Conservation (phyloP, 2,329 filamentous ascomycete genomes). For the Sclerotinia trifoliorum region DNA sequence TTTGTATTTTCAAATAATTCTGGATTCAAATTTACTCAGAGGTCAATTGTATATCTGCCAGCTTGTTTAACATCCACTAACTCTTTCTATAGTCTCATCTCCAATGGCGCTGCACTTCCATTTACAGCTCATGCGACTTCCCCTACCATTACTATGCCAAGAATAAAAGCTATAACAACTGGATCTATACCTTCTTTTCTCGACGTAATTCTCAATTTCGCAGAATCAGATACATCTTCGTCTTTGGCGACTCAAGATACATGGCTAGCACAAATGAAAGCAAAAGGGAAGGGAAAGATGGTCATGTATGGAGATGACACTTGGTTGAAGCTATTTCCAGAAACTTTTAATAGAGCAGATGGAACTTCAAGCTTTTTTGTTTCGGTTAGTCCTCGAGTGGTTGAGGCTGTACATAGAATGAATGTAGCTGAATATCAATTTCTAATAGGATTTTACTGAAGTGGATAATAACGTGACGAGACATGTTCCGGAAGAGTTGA, state of each 20-base stretch:
- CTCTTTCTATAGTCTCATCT: slow-evolving; percentile 30
- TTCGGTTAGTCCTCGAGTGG: slow-evolving; percentile 61
- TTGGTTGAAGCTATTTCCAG: slow-evolving; percentile 94
- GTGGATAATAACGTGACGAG: slow-evolving; percentile 97
- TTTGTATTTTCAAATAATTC: slow-evolving; percentile 84
- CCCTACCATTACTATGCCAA: slow-evolving; percentile 96
- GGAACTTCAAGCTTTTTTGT: slow-evolving; percentile 98
- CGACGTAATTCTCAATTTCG: slow-evolving; percentile 94
- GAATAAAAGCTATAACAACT: slow-evolving; percentile 94
- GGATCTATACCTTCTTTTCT: slow-evolving; percentile 98
- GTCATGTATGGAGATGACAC: slow-evolving; percentile 98
- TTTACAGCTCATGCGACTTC: slow-evolving; percentile 97
- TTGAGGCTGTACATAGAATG: slow-evolving; percentile 31
- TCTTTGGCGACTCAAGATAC: slow-evolving; percentile 87
- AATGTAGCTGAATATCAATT: slow-evolving; percentile 34
- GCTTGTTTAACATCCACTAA: slow-evolving; percentile 11
- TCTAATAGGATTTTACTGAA: slow-evolving; percentile 83
- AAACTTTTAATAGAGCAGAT: slow-evolving; percentile 80
- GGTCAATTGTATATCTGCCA: slow-evolving; percentile 49
- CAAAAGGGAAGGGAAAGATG: slow-evolving; percentile 68
- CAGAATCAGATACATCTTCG: slow-evolving; percentile 88
- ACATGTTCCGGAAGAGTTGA: slow-evolving; percentile 75
- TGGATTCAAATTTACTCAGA: slow-evolving; percentile 85
- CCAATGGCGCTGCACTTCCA: slow-evolving; percentile 78
- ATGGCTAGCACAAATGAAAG: slow-evolving; percentile 91